phyloP scores from a whole-genome alignment of 495 filamentous ascomycete species.

The Aspergillus nidulans region DNA sequence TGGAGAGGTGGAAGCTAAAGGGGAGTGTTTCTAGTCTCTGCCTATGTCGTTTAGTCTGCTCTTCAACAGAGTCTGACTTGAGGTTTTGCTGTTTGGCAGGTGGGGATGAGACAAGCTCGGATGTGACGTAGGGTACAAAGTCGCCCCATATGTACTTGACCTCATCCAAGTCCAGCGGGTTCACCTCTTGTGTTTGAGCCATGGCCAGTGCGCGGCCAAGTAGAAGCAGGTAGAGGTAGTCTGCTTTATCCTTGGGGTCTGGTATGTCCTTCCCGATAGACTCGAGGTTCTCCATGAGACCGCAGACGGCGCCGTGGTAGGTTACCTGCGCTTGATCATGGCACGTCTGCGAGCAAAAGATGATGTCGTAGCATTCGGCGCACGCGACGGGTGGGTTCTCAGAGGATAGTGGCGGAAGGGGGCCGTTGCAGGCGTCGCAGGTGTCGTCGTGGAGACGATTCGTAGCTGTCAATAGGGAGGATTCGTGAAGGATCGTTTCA shows the following conservation, averaged over 20 bases:
- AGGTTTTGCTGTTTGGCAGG: no score
- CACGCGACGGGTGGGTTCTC: conserved; percentile 52
- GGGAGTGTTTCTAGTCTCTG: conserved; percentile 52
- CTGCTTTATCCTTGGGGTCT: conserved; percentile 61
- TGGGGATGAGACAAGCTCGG: conserved; percentile 8
- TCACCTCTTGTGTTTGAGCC: conserved; percentile 71
- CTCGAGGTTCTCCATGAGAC: conserved; percentile 67
- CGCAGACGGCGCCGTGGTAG: conserved; percentile 87
- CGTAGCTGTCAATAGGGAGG: conserved; percentile 75
- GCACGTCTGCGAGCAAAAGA: conserved; percentile 81
- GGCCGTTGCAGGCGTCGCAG: conserved; percentile 78
- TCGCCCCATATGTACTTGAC: conserved; percentile 90
- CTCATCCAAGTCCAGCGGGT: conserved; percentile 79
- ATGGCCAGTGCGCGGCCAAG: conserved; percentile 78
- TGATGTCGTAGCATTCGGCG: conserved; percentile 70
- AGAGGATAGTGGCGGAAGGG: conserved; percentile 60
- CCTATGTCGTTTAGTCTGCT: conserved; percentile 1
- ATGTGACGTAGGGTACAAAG: not conserved
- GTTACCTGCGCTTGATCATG: conserved; percentile 60
- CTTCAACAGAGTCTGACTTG: no score
- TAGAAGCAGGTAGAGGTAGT: conserved; percentile 75
- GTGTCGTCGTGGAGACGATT: conserved; percentile 73
- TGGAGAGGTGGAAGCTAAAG: conserved; percentile 82
- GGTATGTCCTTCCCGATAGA: conserved; percentile 75
- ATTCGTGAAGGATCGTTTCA: conserved; percentile 75